Base-by-base conservation (phyloP, 257 asterid species). In the Lycium barbarum region DNA sequence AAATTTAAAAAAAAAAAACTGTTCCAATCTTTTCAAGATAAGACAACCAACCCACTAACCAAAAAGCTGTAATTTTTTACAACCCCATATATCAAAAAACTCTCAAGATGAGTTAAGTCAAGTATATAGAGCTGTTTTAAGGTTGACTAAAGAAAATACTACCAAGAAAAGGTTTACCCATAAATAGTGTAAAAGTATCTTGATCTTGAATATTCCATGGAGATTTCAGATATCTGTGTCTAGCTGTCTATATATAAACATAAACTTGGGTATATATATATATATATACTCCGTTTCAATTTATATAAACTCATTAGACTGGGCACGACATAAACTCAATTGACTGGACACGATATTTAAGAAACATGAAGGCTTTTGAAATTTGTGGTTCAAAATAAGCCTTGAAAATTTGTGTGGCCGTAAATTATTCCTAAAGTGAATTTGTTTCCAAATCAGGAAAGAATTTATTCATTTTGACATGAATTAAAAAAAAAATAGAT, bases 141-240 rank as follows among this genome's bases (percentile, higher is more conserved):
- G 66, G 83, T 81, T 68, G 86, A 86, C 87, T 55, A 61, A 61
- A 84, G 61, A 65, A 58, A 81, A 68, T 85, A 26, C 33, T 88
- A 79, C 84, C 85, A 18, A 84, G 88, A 88, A 86, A 68, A 66
- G 81, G 86, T 66, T 78, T 74, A 73, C 85, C 80, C 17, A 66
- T 55, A 86, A 76, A 45, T 3, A 81, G 49, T 63, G 79, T 20
- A n/a, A 74, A 53, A 18, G 58, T 72, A 82, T 61, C 87, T 70
- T 87, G 90, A 90, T 91, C 92, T 92, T 85, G 90, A 91, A 89
- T 87, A 88, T 88, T 87, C 87, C 66, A 18, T 72, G 22, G 79
- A n/a, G 47, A 83, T 84, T 67, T 67, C 73, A 73, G 85, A 81
- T 58, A 73, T 68, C 49, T 53, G 14, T 40, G 45, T 35, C 20